These are phyloP conservation scores for Parasitella parasitica DNA, from an alignment of 371 early-diverging fungal genomes.

Conservation along the genomic window DNA sequence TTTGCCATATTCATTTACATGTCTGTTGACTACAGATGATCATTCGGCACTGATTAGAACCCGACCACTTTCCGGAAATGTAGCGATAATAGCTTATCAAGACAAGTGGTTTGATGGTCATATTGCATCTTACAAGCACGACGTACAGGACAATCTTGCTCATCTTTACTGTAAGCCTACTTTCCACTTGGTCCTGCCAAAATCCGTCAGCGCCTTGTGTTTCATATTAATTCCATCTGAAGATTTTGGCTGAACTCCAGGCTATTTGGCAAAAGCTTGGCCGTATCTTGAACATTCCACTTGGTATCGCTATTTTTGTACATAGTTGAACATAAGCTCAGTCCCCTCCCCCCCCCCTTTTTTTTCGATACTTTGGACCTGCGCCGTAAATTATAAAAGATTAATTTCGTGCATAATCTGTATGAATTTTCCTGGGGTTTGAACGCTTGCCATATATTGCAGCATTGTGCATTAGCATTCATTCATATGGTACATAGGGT, in stretches of 20 bases:
- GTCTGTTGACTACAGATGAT: background rate
- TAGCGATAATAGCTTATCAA: background rate
- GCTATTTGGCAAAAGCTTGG: background rate
- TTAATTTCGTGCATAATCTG: background rate
- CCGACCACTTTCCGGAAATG: background rate
- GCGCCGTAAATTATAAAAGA: too few relatives aligned
- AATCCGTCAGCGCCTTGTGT: background rate
- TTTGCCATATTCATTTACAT: background rate
- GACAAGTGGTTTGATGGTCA: background rate
- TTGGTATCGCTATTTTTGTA: background rate
- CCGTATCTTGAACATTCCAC: background rate
- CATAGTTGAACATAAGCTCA: background rate
- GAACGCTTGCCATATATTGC: background rate
- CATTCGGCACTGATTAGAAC: background rate
- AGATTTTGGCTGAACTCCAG: background rate
- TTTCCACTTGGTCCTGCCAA: background rate
- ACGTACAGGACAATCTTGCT: too few relatives aligned
- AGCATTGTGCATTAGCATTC: background rate
- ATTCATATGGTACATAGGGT: background rate
- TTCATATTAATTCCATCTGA: background rate
- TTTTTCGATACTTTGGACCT: too few relatives aligned
- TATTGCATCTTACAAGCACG: background rate
- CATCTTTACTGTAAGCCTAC: too few relatives aligned
- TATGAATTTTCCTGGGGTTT: background rate
- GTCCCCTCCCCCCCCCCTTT: too few relatives aligned